These are phyloP conservation scores for Taiozyma sp. DNA, from an alignment of 1,139 yeast species.

Conservation along the genomic window DNA sequence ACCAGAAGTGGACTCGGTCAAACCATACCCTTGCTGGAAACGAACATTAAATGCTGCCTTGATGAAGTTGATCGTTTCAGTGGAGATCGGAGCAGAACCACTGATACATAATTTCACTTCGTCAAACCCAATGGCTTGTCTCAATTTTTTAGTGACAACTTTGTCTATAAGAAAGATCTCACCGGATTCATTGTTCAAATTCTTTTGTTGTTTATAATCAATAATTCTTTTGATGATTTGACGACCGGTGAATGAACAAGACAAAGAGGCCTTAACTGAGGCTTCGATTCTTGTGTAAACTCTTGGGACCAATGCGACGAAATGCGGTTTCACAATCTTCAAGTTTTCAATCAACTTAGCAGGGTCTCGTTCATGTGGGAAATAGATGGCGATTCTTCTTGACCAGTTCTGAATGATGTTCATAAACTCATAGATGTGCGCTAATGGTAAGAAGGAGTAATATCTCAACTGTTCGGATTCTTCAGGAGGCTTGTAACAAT, in stretches of 20 bases:
- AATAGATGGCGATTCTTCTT: slow-evolving; percentile 30
- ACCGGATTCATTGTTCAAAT: slow-evolving; percentile 31
- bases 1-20: slow-evolving; percentile 75
- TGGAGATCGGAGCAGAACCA: slow-evolving; percentile 76
- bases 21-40: slow-evolving; percentile 70
- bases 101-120: slow-evolving; percentile 40
- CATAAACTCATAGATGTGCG: slow-evolving; percentile 42
- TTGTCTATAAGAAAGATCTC: slow-evolving; percentile 25
- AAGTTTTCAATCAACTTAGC: slow-evolving; percentile 45
- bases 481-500: neutral
- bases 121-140: slow-evolving; percentile 55
- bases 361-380: slow-evolving; percentile 33
- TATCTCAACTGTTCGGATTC: slow-evolving; percentile 7
- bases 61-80: slow-evolving; percentile 54
- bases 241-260: slow-evolving; percentile 33
- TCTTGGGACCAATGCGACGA: slow-evolving; percentile 56
- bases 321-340: slow-evolving; percentile 43
- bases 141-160: slow-evolving; percentile 40
- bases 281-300: slow-evolving; percentile 54
- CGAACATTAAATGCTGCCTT: slow-evolving; percentile 59
- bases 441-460: slow-evolving; percentile 38
- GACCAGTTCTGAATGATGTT: slow-evolving; percentile 11
- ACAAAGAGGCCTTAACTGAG: slow-evolving; percentile 51
- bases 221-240: slow-evolving; percentile 30
- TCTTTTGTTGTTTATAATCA: slow-evolving; percentile 33